Evolutionary conservation across 129 eudicot genomes (phyloP).

Genomic region (Flaveria robusta): DNA sequence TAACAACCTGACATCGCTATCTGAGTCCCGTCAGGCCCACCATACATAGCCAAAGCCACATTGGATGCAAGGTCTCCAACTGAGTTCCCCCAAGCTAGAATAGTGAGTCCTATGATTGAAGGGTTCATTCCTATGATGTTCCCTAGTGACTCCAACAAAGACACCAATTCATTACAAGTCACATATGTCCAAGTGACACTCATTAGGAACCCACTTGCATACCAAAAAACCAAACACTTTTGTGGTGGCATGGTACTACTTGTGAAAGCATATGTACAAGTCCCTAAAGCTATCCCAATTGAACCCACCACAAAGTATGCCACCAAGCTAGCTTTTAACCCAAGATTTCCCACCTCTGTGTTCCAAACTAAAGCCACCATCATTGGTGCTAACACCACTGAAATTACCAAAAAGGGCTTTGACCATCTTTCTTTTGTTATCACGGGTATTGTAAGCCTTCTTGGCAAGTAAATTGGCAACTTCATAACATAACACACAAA

Average conservation of each 20-base stretch:
- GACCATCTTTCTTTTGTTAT: conserved; percentile 66
- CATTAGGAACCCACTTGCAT: conserved; percentile 61
- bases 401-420: conserved; percentile 50
- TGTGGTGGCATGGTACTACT: conserved; percentile 50
- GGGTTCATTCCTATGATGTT: conserved; percentile 60
- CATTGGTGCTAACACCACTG: conserved; percentile 57
- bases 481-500: conserved; percentile 35
- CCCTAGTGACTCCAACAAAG: conserved; percentile 59
- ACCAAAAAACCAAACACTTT: conserved; percentile 53
- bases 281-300: conserved; percentile 51
- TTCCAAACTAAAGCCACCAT: conserved; percentile 48
- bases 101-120: conserved; percentile 63
- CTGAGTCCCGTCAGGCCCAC: conserved; percentile 62
- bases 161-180: conserved; percentile 57
- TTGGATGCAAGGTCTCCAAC: conserved; percentile 62
- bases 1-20: conserved; percentile 77
- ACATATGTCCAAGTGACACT: conserved; percentile 74
- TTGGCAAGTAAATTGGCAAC: conserved; percentile 59
- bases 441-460: conserved; percentile 68
- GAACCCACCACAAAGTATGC: conserved; percentile 33
- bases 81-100: conserved; percentile 84
- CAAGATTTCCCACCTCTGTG: conserved; percentile 34
- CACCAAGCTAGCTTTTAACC: conserved; percentile 27
- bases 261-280: conserved; percentile 41
- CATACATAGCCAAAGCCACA: conserved; percentile 60